Evolutionary conservation across 345 rosid species (phyloP).

Genomic region (Eucalyptus virginea): DNA sequence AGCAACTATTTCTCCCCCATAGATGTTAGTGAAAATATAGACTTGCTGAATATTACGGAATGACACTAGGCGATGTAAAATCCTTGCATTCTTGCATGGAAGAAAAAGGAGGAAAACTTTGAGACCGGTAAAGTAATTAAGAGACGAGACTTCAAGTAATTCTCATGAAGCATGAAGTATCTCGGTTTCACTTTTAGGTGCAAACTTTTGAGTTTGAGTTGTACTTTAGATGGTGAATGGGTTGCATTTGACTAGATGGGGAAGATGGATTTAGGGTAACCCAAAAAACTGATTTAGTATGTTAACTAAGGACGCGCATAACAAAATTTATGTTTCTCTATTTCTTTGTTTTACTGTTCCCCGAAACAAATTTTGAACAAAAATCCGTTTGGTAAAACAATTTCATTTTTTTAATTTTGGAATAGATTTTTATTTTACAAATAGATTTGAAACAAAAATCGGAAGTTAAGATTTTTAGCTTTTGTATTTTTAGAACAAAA

Average conservation of each 20-base stretch:
- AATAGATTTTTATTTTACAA: accelerated
- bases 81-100: neutral
- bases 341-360: accelerated
- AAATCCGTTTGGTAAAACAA: too few species aligned
- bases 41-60: neutral
- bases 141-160: neutral
- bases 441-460: accelerated
- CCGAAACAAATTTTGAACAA: accelerated
- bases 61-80: neutral
- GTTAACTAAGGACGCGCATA: neutral
- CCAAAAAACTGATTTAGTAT: neutral
- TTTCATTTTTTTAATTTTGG: accelerated
- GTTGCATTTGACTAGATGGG: neutral
- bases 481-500: too few species aligned
- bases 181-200: neutral
- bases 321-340: accelerated
- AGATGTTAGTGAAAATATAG: neutral
- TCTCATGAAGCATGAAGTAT: neutral
- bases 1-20: neutral
- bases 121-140: neutral
- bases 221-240: neutral
- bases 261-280: neutral
- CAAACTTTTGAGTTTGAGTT: neutral
- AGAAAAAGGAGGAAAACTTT: neutral
- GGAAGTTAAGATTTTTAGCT: accelerated